Evolutionary conservation across 2,329 filamentous ascomycete species (phyloP).

Genomic region (Rutstroemia sp.): DNA sequence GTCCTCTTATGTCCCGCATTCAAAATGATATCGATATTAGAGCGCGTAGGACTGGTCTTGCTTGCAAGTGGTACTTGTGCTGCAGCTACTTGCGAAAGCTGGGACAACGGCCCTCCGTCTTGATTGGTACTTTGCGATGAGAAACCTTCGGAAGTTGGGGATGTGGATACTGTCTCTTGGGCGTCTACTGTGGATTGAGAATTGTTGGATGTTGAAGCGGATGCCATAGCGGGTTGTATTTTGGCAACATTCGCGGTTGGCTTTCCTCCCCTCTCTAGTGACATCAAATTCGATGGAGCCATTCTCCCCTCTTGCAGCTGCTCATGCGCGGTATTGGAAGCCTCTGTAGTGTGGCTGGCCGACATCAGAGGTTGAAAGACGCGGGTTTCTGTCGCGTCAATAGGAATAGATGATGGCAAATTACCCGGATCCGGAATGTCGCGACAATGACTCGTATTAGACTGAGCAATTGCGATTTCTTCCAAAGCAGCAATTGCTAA

Average conservation of each 20-base stretch:
- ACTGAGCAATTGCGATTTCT: slow-evolving; percentile 16
- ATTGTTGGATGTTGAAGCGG: slow-evolving; percentile 32
- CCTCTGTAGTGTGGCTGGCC: slow-evolving; percentile 19
- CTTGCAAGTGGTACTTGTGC: slow-evolving; percentile 34
- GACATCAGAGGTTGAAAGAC: slow-evolving; percentile 14
- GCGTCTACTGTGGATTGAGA: slow-evolving; percentile 39
- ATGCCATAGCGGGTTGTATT: slow-evolving; percentile 3
- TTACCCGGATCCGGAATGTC: slow-evolving; percentile 11
- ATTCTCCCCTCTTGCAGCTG: background rate
- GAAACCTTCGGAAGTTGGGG: slow-evolving; percentile 29
- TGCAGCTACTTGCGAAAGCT: slow-evolving; percentile 50
- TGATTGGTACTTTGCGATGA: slow-evolving; percentile 35
- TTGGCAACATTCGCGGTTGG: background rate
- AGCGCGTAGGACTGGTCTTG: slow-evolving; percentile 15
- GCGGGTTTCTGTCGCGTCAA: slow-evolving; percentile 22
- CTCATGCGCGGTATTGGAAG: slow-evolving; percentile 10
- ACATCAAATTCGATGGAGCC: slow-evolving; percentile 4
- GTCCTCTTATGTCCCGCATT: slow-evolving; percentile 60
- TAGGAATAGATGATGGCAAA: slow-evolving; percentile 13
- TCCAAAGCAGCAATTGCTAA: slow-evolving; percentile 25
- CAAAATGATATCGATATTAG: slow-evolving; percentile 17
- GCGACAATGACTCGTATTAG: slow-evolving; percentile 9
- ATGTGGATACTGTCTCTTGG: slow-evolving; percentile 34
- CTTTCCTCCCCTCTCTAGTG: background rate
- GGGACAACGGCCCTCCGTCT: slow-evolving; percentile 42